These are phyloP conservation scores for button mushroom (Agaricus bisporus) DNA, from an alignment of 768 basidiomycete genomes.

Conservation along the genomic window DNA sequence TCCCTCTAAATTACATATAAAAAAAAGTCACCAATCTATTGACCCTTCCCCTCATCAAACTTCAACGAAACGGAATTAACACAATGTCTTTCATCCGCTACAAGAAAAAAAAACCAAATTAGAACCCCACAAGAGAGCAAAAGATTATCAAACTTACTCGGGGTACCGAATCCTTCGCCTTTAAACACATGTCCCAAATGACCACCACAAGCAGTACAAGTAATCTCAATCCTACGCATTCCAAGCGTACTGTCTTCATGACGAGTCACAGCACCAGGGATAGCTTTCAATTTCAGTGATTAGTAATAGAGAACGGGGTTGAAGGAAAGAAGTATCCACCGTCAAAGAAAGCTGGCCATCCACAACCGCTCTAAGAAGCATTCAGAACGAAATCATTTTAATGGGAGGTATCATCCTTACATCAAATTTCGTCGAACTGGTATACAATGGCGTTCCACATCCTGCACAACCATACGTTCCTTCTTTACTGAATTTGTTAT, in stretches of 20 bases:
- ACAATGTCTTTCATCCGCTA: conserved; percentile 82
- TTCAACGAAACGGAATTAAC: conserved; percentile 86
- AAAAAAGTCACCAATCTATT: too few relatives aligned
- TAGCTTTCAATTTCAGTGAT: conserved; percentile 37
- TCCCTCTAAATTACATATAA: too few relatives aligned
- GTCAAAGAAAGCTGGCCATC: conserved; percentile 98
- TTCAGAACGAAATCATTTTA: too few relatives aligned
- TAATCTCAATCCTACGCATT: conserved; percentile 78
- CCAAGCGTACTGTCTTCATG: conserved; percentile 68
- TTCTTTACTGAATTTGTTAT: conserved; percentile 57
- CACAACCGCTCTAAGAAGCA: conserved; percentile 65
- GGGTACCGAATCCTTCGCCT: conserved; percentile 77
- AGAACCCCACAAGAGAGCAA: background rate
- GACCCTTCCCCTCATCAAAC: conserved; percentile 49
- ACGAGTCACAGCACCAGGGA: conserved; percentile 81
- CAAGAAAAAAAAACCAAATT: too few relatives aligned
- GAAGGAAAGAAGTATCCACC: conserved; percentile 30
- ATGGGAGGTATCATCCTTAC: conserved; percentile 17
- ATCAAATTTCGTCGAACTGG: conserved; percentile 84
- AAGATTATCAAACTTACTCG: conserved; percentile 45
- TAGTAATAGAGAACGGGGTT: too few relatives aligned
- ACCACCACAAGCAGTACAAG: conserved; percentile 85
- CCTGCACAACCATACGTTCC: conserved; percentile 79
- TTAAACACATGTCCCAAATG: conserved; percentile 96
- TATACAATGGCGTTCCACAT: conserved; percentile 81